Base-by-base conservation (phyloP, 2,329 filamentous ascomycete genomes). In the Pseudogymnoascus sp. region DNA sequence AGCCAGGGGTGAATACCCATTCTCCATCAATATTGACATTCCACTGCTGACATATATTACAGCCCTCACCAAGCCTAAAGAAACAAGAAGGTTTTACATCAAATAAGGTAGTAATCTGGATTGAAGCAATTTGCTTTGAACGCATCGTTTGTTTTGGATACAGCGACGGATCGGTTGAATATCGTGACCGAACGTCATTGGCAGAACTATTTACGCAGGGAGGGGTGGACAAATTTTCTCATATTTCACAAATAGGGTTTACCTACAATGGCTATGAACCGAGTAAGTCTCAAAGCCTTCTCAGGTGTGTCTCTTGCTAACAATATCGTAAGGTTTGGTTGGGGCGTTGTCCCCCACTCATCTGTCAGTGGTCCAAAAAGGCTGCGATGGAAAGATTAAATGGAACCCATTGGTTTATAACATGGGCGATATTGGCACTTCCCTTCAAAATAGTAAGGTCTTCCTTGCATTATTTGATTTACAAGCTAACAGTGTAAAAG, bases 151-250 rank as follows among this genome's bases (percentile, higher is more conserved):
- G 87, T 30, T 78, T 96, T 62, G 81, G 82, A 25, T 90, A 90
- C 67, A 89, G 89, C 64, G 91, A 96, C 70, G 90, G 92, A 9
- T 88, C 85, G 0, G 78, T 95, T 3, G 87, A 94, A 66, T 90
- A 93, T 72, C 84, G 90, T 61, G 89, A 95, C 69, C 83, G 91
- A 9, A 79, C 82, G 57, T 89, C 84, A 0, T 87, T 96, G 81
- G 79, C 84, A 4, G 80, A 86, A 60, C 77, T 92, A 0, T 85
- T 83, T 64, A 80, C 82, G 4, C 81, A 87, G 61, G 79, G 81
- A 28, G 87, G 88, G 67, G 74, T 83, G 6, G 81, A 84, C 43
- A 84, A 78, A 50, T 83, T 95, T 32, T 84, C 82, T 64, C 88
- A 84, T 61, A 78, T 95, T 28, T 78, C 86, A 28, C 90, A 96